Evolutionary conservation across 805 yeast species (phyloP), one percentile per base, ranked within the genome.

Genomic region (Candida stauntonica): DNA sequence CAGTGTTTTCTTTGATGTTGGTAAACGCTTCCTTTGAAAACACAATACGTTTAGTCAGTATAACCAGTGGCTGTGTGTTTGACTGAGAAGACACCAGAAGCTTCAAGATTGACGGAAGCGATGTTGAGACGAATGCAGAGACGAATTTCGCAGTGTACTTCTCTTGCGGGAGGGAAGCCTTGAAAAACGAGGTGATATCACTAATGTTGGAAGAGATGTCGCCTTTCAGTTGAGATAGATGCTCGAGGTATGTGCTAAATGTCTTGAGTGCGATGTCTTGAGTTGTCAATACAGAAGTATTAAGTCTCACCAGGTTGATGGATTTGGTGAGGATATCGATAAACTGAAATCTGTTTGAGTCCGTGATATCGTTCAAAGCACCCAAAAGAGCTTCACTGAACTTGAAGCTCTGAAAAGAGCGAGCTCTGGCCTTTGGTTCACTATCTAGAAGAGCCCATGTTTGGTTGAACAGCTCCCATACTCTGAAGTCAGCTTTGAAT

Each of bases 401-500:
- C 41, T 64, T 71, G 26, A 72, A 52, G 30, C 62, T 65, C 35
- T 69, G 67, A 41, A 75, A 63, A 1, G 61, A 43, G 36, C 60
- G 64, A 34, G 65, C 63, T 45, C 78, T 70, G 31, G 59, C 38
- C 33, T 53, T 45, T 13, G 52, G 48, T n/a, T 61, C 58, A 3
- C 46, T 37, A 7, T 52, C 47, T 17, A 68, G 47, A 0, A 38
- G 21, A 0, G 28, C 18, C 76, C 77, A 75, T 37, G 64, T 55
- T 14, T 51, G 51, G 35, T 55, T 52, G 47, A 77, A 70, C 8
- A 80, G 56, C 11, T 44, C 40, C 91, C 91, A 83, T 2, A 73
- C 58, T 2, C 55, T 50, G 2, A 52, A 39, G 38, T 62, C 58
- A n/a, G 40, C 53, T 48, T 70, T 77, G 64, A 77, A 78, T 5